A percentile compares a stretch with the other conserved stretches of the same genome.
phyloP scores from a whole-genome alignment of 495 filamentous ascomycete species.

The Cladorrhinum samala region DNA sequence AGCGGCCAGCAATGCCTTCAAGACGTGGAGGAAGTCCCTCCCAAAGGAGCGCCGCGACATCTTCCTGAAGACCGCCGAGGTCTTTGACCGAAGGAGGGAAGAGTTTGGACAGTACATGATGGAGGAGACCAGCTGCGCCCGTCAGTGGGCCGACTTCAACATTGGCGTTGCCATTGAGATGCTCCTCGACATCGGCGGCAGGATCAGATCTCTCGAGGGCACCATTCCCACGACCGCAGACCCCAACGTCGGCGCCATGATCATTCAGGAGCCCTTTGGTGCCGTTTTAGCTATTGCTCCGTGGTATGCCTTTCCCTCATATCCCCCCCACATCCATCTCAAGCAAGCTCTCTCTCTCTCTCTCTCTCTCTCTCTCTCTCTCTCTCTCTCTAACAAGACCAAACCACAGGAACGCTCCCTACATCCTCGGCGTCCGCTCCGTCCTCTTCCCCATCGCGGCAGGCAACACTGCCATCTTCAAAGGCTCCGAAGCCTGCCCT shows the following conservation, averaged over 20 bases:
- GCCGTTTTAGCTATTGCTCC: constrained; percentile 78
- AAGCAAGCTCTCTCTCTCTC: no score
- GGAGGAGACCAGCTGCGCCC: constrained; percentile 61
- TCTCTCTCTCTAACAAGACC: constrained; percentile 20
- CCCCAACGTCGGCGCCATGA: constrained; percentile 56
- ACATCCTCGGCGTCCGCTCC: constrained; percentile 62
- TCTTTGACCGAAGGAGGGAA: constrained; percentile 56
- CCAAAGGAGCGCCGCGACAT: constrained; percentile 62
- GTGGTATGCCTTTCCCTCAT: constrained; percentile 47
- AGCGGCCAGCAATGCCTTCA: constrained; percentile 63
- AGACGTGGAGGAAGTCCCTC: constrained; percentile 60
- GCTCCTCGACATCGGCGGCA: constrained; percentile 64
- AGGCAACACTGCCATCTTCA: constrained; percentile 59
- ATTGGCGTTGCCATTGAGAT: constrained; percentile 52
- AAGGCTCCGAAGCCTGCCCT: constrained; percentile 65
- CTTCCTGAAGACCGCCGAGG: constrained; percentile 61
- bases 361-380: no score
- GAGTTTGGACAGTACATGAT: constrained; percentile 58
- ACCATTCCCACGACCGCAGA: constrained; percentile 50
- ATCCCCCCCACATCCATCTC: not conserved
- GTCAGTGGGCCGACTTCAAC: constrained; percentile 57
- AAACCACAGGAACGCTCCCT: constrained; percentile 60
- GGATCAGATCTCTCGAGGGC: constrained; percentile 56
- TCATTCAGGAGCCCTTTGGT: constrained; percentile 77
- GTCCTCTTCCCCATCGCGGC: constrained; percentile 71